Conservation (phyloP, 2,329 filamentous ascomycete genomes). For the Fusarium sp. region DNA sequence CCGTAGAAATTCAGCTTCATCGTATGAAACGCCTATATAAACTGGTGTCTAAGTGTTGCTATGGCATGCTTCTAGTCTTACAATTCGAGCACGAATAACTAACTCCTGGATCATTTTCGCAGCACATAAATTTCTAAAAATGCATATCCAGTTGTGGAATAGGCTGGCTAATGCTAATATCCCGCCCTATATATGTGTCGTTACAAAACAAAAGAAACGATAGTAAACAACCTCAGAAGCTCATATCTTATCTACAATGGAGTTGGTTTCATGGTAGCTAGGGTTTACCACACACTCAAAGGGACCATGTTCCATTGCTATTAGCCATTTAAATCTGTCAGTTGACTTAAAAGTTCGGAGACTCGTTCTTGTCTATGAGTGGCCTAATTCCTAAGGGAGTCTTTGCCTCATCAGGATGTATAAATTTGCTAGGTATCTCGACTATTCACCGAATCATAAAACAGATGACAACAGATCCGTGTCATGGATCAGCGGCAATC, state of each 20-base stretch:
- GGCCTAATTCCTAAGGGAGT: constrained; percentile 8
- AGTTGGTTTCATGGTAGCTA: not conserved
- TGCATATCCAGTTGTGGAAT: not conserved
- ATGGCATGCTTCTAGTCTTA: not conserved
- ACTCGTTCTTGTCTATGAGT: constrained; percentile 24
- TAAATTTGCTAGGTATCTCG: constrained; percentile 6
- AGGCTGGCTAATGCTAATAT: not conserved
- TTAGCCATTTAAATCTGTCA: not conserved
- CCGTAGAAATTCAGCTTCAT: not conserved
- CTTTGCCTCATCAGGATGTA: constrained; percentile 27
- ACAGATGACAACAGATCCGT: not conserved
- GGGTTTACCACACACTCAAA: not conserved
- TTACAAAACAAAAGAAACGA: not conserved
- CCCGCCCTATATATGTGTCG: not conserved
- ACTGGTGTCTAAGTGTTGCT: not conserved
- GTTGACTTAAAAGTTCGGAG: not conserved
- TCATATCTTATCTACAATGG: not conserved
- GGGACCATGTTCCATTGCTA: too few relatives aligned
- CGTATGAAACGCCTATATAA: not conserved
- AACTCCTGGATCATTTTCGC: not conserved
- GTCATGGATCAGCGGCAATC: constrained; percentile 1
- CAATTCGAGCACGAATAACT: not conserved
- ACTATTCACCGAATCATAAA: constrained; percentile 29
- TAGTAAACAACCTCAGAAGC: not conserved
- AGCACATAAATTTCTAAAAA: not conserved